Percentiles rank a stretch among this genome's conserved stretches.
These are phyloP conservation scores for Orbilia blumenaviensis DNA, from an alignment of 2,329 filamentous ascomycete genomes.

Conservation along the genomic window DNA sequence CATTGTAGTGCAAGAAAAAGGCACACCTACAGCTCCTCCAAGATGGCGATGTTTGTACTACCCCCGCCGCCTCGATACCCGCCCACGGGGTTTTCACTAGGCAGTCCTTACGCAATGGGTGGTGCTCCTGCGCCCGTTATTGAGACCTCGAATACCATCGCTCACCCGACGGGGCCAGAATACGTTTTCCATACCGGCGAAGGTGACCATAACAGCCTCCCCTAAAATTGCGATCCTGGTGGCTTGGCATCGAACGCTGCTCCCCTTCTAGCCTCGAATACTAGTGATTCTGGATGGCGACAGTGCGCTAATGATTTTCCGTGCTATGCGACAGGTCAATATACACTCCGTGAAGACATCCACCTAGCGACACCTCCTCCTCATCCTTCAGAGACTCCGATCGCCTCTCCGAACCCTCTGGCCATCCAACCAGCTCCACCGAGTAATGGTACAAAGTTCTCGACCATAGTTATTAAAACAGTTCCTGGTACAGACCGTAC, in stretches of 20 bases:
- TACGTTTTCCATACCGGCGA: slow-evolving; percentile 93
- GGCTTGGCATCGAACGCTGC: slow-evolving; percentile 20
- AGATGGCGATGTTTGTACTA: slow-evolving; percentile 67
- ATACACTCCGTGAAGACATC: slow-evolving; percentile 87
- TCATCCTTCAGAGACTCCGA: slow-evolving; percentile 89
- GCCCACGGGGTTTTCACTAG: slow-evolving; percentile 71
- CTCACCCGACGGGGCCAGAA: slow-evolving; percentile 80
- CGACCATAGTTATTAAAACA: slow-evolving; percentile 74
- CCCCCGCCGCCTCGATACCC: slow-evolving; percentile 88
- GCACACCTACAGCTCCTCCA: slow-evolving; percentile 17
- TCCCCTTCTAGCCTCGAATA: not conserved
- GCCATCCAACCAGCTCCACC: slow-evolving; percentile 85
- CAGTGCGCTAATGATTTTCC: slow-evolving; percentile 46
- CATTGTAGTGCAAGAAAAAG: slow-evolving; percentile 28
- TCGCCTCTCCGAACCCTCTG: slow-evolving; percentile 88
- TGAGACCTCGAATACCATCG: slow-evolving; percentile 91
- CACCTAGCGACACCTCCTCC: slow-evolving; percentile 92
- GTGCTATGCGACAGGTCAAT: slow-evolving; percentile 72
- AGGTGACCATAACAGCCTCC: slow-evolving; percentile 66
- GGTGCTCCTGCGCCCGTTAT: slow-evolving; percentile 77
- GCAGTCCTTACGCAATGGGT: slow-evolving; percentile 73
- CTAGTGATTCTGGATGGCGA: not conserved
- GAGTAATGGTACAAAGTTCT: slow-evolving; percentile 83
- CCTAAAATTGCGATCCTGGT: slow-evolving; percentile 17
- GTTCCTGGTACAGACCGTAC: slow-evolving; percentile 37